Evolutionary conservation across 2,329 filamentous ascomycete species (phyloP), one percentile per base, ranked within the genome.

Genomic region (Pseudonectria buxi): DNA sequence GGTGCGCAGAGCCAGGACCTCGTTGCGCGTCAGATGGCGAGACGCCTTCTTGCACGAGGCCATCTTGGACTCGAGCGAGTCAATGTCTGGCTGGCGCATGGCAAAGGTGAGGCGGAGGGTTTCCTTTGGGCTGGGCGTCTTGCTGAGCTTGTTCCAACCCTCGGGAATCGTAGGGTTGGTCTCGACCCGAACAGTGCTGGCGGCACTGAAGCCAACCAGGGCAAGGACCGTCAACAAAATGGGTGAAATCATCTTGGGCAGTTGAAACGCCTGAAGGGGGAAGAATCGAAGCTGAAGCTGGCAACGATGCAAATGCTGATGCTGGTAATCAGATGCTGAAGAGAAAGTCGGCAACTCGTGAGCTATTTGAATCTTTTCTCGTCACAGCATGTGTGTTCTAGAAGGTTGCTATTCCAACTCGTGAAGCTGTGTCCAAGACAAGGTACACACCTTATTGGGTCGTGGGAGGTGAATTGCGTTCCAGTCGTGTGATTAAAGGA

Each of bases 1-100:
- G 7, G 50, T 43, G 27, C 64, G 59, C 32, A 67, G 61, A 5
- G 47, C 39, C 0, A 50, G 45, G 3, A 65, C 53, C 24, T 72
- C 57, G 4, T 57, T 51, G 7, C 49, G 43, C 1, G 58, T 59
- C 7, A 72, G 51, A 36, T 65, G 57, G 11, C 33, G 30, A 10
- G 35, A 41, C 2, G 15, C 37, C n/a, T 46, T 41, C 7, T 41
- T 42, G 14, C 12, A 30, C 24, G 33, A 35, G 26, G 45, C 36
- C 9, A 62, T 44, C 36, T 45, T 50, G 7, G 51, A 36, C 13
- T 49, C 32, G 10, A 62, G 37, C 11, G 41, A 41, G 12, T 49
- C 40, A 28, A 58, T 55, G 9, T 51, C 39, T 5, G 58, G 57
- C 28, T 59, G 59, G 6, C 50, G 49, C 30, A 62, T 28, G 11